Evolutionary conservation across 768 basidiomycete genomes (phyloP).

Genomic region (Russula ochroleuca): DNA sequence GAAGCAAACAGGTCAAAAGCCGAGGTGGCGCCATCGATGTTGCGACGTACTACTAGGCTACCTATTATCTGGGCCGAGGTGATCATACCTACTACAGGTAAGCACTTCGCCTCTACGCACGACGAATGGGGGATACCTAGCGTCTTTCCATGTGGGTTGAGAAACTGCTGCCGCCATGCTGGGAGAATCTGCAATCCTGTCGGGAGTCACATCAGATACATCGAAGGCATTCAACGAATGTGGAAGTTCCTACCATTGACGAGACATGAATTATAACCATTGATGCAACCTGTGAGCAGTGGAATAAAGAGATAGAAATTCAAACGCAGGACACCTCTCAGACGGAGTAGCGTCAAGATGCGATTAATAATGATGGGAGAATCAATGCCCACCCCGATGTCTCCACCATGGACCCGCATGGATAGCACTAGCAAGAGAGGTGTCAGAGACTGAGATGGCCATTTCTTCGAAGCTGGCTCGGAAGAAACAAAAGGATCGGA

Average conservation of each 20-base stretch:
- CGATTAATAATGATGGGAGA: background rate
- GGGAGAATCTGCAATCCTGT: conserved; percentile 64
- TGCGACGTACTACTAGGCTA: conserved; percentile 42
- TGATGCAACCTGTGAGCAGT: conserved; percentile 59
- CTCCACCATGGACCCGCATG: conserved; percentile 58
- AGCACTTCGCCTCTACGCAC: background rate
- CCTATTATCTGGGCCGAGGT: conserved; percentile 63
- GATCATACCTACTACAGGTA: conserved; percentile 47
- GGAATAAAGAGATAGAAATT: conserved; percentile 59
- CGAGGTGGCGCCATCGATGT: background rate
- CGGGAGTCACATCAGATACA: background rate
- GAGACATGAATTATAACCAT: conserved; percentile 67
- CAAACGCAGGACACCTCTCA: conserved; percentile 50
- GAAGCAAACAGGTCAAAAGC: background rate
- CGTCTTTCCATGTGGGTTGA: conserved; percentile 47
- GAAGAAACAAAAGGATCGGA: background rate
- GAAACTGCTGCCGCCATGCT: conserved; percentile 56
- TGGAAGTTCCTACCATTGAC: conserved; percentile 43
- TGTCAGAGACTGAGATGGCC: conserved; percentile 42
- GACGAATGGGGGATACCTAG: conserved; percentile 38
- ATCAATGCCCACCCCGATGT: conserved; percentile 46
- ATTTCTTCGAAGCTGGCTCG: conserved; percentile 13
- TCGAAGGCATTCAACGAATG: background rate
- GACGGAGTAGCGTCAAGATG: background rate
- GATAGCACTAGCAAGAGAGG: conserved; percentile 57